Percentiles rank a stretch among this genome's conserved stretches.
phyloP scores from a whole-genome alignment of 441 rosid genomes.

The Euphorbia celastroides region DNA sequence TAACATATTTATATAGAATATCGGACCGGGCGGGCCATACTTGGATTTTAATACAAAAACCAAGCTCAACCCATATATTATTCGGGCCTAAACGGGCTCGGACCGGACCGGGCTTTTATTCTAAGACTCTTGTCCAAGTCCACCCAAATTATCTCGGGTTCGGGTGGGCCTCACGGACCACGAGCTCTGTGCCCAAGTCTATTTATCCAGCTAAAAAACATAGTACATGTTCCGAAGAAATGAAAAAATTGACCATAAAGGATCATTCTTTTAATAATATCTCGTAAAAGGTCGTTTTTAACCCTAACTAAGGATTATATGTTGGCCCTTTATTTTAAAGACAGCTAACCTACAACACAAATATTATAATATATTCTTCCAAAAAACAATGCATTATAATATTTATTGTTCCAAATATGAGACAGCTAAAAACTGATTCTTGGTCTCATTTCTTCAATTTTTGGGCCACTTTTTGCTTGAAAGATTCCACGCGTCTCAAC shows the following conservation, averaged over 20 bases:
- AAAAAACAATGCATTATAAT: neutral
- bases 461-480: constrained; percentile 18
- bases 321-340: neutral
- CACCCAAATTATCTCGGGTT: no score
- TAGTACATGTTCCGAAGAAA: constrained; percentile 27
- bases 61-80: no score
- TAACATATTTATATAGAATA: no score
- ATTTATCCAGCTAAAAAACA: constrained; percentile 57
- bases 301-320: constrained; percentile 26
- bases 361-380: neutral
- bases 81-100: no score
- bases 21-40: no score
- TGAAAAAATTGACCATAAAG: constrained; percentile 46
- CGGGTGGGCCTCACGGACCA: no score
- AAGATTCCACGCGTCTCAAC: constrained; percentile 25
- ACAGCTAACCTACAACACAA: constrained; percentile 20
- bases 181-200: no score
- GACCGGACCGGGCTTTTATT: no score
- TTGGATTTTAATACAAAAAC: no score
- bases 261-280: constrained; percentile 37
- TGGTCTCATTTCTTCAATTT: constrained; percentile 1
- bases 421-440: constrained; percentile 17
- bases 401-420: neutral
- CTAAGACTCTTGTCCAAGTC: no score
- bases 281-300: constrained; percentile 72